Percentiles rank a stretch among this genome's conserved stretches.
These are phyloP conservation scores for Naegleria lovaniensis DNA, from an alignment of 208 protist species.

Conservation along the genomic window DNA sequence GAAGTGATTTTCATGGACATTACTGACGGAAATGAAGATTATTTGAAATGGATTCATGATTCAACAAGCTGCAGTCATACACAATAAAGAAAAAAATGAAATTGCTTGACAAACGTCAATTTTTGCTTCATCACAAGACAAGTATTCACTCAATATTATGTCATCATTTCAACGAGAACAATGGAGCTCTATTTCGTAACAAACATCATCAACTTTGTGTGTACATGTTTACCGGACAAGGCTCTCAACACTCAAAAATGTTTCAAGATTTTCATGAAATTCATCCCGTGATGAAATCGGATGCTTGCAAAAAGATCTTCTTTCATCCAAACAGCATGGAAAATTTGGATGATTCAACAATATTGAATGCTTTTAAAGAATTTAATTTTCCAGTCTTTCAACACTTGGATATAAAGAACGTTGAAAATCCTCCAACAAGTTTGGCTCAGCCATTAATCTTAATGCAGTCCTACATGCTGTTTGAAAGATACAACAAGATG, in stretches of 20 bases:
- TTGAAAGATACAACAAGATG: not conserved
- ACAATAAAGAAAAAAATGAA: too few species aligned
- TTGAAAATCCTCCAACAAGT: conserved; percentile 1
- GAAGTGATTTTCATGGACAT: conserved; percentile 12
- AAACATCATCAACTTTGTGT: not conserved
- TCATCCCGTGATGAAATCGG: not conserved
- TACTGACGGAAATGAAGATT: not conserved
- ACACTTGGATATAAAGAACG: not conserved
- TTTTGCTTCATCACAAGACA: too few species aligned
- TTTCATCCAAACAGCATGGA: not conserved
- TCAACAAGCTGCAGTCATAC: too few species aligned
- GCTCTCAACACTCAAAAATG: not conserved
- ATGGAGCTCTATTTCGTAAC: too few species aligned
- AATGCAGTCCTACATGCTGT: not conserved
- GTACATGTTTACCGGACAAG: conserved; percentile 10
- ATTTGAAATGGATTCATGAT: not conserved
- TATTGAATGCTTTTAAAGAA: not conserved
- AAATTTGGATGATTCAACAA: not conserved
- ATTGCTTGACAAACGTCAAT: too few species aligned
- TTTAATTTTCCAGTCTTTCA: not conserved
- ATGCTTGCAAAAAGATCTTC: not conserved
- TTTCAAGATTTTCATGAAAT: not conserved
- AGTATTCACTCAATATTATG: too few species aligned
- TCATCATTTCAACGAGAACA: too few species aligned
- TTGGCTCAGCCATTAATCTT: not conserved